Evolutionary conservation across 371 early-diverging fungal species (phyloP).

Genomic region (Umbelopsis sp.): DNA sequence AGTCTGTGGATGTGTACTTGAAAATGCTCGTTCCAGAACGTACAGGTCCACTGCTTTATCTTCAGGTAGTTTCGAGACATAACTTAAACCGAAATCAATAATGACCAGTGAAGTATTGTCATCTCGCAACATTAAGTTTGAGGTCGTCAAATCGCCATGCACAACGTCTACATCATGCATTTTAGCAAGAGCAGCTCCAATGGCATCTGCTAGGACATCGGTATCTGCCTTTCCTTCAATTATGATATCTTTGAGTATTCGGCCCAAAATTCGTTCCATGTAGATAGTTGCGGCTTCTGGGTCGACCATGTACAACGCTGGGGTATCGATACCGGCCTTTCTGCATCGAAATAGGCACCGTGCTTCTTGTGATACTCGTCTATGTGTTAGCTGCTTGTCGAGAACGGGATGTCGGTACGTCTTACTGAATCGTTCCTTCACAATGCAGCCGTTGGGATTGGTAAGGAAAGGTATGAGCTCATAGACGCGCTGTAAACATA

Average conservation of each 20-base stretch:
- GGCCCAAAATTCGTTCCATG: slow-evolving; percentile 85
- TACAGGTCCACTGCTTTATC: slow-evolving; percentile 99
- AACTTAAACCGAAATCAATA: slow-evolving; percentile 99
- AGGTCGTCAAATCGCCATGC: slow-evolving; percentile 99
- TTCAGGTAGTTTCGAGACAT: slow-evolving; percentile 83
- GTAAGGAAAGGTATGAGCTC: slow-evolving; percentile 28
- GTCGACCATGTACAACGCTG: slow-evolving; percentile 84
- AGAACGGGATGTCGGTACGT: slow-evolving; percentile 90
- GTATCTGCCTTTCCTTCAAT: slow-evolving; percentile 38
- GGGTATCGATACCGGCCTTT: slow-evolving; percentile 78
- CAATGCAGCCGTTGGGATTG: slow-evolving; percentile 44
- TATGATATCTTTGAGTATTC: slow-evolving; percentile 75
- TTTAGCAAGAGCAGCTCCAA: slow-evolving; percentile 75
- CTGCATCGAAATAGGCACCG: slow-evolving; percentile 77
- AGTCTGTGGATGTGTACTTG: slow-evolving; percentile 88
- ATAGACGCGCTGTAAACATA: slow-evolving; percentile 29
- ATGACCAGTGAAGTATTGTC: slow-evolving; percentile 62
- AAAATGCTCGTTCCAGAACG: slow-evolving; percentile 95
- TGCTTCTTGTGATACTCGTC: slow-evolving; percentile 83
- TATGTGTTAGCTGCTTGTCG: slow-evolving; percentile 79
- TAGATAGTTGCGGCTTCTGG: slow-evolving; percentile 67
- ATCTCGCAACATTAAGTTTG: slow-evolving; percentile 86
- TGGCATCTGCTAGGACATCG: slow-evolving; percentile 50
- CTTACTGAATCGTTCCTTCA: slow-evolving; percentile 84
- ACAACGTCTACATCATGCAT: slow-evolving; percentile 90